Conservation (phyloP, 2,329 filamentous ascomycete genomes). For the Claviceps digitariae region DNA sequence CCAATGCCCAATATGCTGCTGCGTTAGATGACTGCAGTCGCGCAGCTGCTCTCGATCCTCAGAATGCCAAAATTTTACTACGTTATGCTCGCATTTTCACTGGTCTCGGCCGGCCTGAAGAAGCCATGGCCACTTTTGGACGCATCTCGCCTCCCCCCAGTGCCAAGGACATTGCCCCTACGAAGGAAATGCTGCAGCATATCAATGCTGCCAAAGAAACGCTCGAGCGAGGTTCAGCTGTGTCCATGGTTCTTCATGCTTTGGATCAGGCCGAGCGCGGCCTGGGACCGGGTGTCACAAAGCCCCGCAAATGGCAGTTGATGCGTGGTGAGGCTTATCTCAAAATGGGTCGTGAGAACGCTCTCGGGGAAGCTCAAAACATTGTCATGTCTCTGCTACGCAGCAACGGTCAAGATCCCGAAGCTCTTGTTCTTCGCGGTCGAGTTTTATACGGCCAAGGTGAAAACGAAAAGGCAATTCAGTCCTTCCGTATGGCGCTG, state of each 20-base stretch:
- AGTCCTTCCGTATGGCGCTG: slow-evolving; percentile 81
- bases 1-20: slow-evolving; percentile 61
- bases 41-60: slow-evolving; percentile 70
- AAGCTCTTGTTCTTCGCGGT: slow-evolving; percentile 81
- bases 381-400: slow-evolving; percentile 80
- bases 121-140: slow-evolving; percentile 70
- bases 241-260: slow-evolving; percentile 84
- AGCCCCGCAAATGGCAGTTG: slow-evolving; percentile 85
- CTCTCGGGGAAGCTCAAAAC: slow-evolving; percentile 81
- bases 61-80: slow-evolving; percentile 77
- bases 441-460: slow-evolving; percentile 80
- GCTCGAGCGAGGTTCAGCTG: slow-evolving; percentile 59
- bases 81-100: slow-evolving; percentile 85
- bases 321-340: slow-evolving; percentile 86
- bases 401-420: slow-evolving; percentile 79
- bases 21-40: slow-evolving; percentile 79
- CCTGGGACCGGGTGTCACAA: slow-evolving; percentile 59
- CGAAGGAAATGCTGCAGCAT: slow-evolving; percentile 73
- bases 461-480: slow-evolving; percentile 87
- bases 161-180: slow-evolving; percentile 72
- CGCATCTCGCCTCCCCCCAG: slow-evolving; percentile 70
- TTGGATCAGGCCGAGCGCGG: slow-evolving; percentile 79
- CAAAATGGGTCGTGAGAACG: slow-evolving; percentile 82
- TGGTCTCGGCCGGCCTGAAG: slow-evolving; percentile 69
- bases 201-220: slow-evolving; percentile 68